Evolutionary conservation across 371 early-diverging fungal species (phyloP), one percentile per base, ranked within the genome.

Genomic region (Syncephalis fuscata): DNA sequence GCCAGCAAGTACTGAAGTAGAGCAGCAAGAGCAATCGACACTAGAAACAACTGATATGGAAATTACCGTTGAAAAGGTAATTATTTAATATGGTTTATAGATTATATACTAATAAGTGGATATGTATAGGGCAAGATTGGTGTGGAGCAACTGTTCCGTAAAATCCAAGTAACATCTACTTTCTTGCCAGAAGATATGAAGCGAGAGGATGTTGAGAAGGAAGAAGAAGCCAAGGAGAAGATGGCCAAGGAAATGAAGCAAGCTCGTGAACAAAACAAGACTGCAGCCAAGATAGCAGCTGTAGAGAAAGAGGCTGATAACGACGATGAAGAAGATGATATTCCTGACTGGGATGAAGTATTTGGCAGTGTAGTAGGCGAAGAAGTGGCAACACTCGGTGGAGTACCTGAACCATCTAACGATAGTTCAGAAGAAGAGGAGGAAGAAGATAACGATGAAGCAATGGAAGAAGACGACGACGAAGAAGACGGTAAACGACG

Each of bases 281-380:
- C 4, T 5, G 16, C 41, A 8, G 41, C 16, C 16, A 21, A 21
- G 41, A 15, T 19, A 5, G 41, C 41, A 5, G 19, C 41, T 5
- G 19, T 7, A 26, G 2, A 9, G 11, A 40, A 45, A 5, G 55
- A 22, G 11, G 32, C 32, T 32, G 32, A 32, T 11, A 48, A 53
- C 15, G 46, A 48, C 11, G 53, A 53, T 7, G 23, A 25, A 2
- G 21, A 16, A 8, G 49, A 42, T 16, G 41, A 41, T 15, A 19
- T 27, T 16, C 27, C 40, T 44, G 86, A 85, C 53, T 90, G 90
- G 89, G 88, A 92, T 54, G 87, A 85, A 54, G 78, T 88, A 24
- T 87, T 88, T 65, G 80, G 76, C 45, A 76, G 71, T 52, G 89
- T 83, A 23, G 84, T 78, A 11, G 78, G 76, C 42, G 78, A 86